Base-by-base conservation (phyloP, 495 filamentous ascomycete genomes). In the Hypoxylon fragiforme region DNA sequence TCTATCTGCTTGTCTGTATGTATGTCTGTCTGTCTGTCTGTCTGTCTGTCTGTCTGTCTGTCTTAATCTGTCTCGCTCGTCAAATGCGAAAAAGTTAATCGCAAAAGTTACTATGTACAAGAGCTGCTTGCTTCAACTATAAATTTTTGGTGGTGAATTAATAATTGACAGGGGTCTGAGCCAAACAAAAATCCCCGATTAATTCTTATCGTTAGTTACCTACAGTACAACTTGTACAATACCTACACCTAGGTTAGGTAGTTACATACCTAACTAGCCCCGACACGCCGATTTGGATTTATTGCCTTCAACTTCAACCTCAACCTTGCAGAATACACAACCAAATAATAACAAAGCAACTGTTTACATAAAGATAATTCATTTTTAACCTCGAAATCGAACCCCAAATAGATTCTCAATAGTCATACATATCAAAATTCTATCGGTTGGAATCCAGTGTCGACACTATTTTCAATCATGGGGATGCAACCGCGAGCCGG, bases 401-500 rank as follows among this genome's bases (percentile, higher is more conserved):
- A n/a, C n/a, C n/a, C n/a, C n/a, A n/a, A n/a, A n/a, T n/a, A n/a
- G n/a, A n/a, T n/a, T n/a, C n/a, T n/a, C n/a, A n/a, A n/a, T n/a
- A n/a, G n/a, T n/a, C n/a, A n/a, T n/a, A n/a, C n/a, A n/a, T n/a
- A n/a, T n/a, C n/a, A n/a, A n/a, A n/a, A n/a, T n/a, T n/a, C n/a
- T n/a, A 28, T 28, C 9, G 9, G 9, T 28, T 28, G 4, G 24
- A 4, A 28, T 50, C 39, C 8, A 40, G 7, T 31, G 22, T 38
- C 42, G 18, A 35, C 41, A 15, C 19, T n/a, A n/a, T 18, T 35
- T 48, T 28, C 48, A 18, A 56, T 3, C 36, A 67, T 67, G 64
- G 62, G 61, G 21, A 62, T 67, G 32, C 61, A 59, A 50, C 57
- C 64, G 44, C 61, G 64, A 46, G 50, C 54, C 8, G 64, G 54